Base-by-base conservation (phyloP, 108 stramenopile genomes). In the Schizochytrium sp. region DNA sequence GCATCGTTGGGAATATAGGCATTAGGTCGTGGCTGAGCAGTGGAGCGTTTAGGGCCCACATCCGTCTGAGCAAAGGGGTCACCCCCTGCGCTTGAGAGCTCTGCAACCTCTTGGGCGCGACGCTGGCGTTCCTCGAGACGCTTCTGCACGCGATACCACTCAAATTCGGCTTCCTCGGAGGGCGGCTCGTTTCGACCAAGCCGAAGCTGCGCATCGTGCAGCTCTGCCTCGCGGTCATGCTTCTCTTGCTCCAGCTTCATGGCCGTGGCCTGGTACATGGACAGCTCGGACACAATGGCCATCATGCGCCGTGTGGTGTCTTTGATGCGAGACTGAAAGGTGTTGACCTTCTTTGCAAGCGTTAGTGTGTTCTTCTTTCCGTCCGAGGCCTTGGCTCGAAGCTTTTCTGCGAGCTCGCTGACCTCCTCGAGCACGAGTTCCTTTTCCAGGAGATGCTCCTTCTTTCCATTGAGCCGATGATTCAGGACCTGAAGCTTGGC, bases 231-330 rank as follows among this genome's bases (percentile, higher is more conserved):
- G 55, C 90, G 55, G 0, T 90, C 44, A 63, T 44, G 60, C 93
- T 93, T 93, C 88, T 95, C 94, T 45, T 92, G 91, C 90, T 94
- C 92, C 25, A 95, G 92, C 89, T 91, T 91, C 60, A 94, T 72
- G 34, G 93, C 92, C 0, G 94, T 94, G 2, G 94, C 94, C 88
- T 95, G 94, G 91, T 93, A 93, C 94, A 95, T 94, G 44, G 91
- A 89, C 60, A 95, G 91, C 93, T 95, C 94, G 47, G 88, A 87
- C 55, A 95, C 93, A 3, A 88, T 59, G 4, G 94, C 94, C 93
- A 95, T 93, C 93, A 94, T 95, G 29, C 83, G 87, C 10, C 89
- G 23, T 53, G 94, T 93, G 25, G 91, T 59, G 88, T 90, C 91
- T 0, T 92, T 44, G 51, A 94, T 91, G 4, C 88, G 47, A 0